Base-by-base conservation (phyloP, 2,329 filamentous ascomycete genomes). In the Sporothrix variecibatus region DNA sequence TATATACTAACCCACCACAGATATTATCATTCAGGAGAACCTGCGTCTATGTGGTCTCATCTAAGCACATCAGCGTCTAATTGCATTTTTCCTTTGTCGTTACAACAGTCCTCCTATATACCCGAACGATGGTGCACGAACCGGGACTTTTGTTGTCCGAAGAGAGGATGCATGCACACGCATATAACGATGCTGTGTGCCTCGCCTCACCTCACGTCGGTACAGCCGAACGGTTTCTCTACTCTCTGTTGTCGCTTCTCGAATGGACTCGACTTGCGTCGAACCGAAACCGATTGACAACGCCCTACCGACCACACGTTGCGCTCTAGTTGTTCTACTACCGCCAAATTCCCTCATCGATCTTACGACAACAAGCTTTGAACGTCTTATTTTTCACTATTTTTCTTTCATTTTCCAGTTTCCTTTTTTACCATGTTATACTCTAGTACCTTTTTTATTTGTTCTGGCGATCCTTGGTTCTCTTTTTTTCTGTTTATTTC, bases 11-110 rank as follows among this genome's bases (percentile, higher is more conserved):
- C 80, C 6, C 65, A 1, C 31, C 70, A 1, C 78, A 97, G 96
- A 99, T 86, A 99, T 99, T 84, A 99, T 99, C 86, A 99, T 99
- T 84, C 96, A 99, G 87, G 96, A 98, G 86, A 99, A 99, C 86
- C 91, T 99, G 78, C 93, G 96, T 62, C 76, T 78, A 34, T 78
- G 78, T 68, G 78, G 78, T 72, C 76, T 78, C 46, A 78, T 78
- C 67, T 78, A 76, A 73, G 60, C 23, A 34, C 56, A 56, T 40
- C 46, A 26, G 58, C 53, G 20, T 46, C 23, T 64, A 20, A 34
- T 67, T 46, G 62, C 26, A 11, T 65, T 72, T 74, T 76, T 75
- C 70, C 64, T 74, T 74, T 74, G 69, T 74, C 60, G 67, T 68
- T 69, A 53, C n/a, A 65, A 65, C 72, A 43, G 23, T 31, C 51